Percentiles rank a stretch among this genome's conserved stretches.
Conservation (phyloP, 257 asterid species). For the Solanum dulcamara region DNA sequence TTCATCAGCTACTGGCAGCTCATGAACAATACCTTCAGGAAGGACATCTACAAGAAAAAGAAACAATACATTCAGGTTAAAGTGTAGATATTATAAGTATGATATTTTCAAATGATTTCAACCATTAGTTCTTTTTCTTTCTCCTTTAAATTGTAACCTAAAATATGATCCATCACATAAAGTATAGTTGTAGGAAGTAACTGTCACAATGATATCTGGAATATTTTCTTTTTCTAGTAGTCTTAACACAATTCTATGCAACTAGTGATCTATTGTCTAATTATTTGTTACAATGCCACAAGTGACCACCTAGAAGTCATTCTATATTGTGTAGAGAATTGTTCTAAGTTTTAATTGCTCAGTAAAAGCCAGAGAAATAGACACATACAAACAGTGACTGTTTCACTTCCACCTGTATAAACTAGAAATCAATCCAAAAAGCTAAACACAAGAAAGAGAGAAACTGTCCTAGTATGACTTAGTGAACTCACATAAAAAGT, state of each 20-base stretch:
- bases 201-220: background rate
- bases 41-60: constrained; percentile 35
- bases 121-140: background rate
- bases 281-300: background rate
- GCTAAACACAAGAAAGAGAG: background rate
- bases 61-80: background rate
- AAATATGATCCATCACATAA: background rate
- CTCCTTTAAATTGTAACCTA: background rate
- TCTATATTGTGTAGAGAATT: background rate
- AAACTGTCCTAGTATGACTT: background rate
- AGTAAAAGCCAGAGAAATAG: background rate
- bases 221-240: background rate
- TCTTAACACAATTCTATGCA: background rate
- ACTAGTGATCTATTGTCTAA: background rate
- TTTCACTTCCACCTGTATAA: background rate
- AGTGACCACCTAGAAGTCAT: background rate
- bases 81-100: background rate
- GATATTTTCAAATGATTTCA: background rate
- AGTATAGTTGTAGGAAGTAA: background rate
- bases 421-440: background rate
- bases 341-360: background rate
- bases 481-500: background rate
- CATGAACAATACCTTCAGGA: constrained; percentile 80
- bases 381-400: background rate
- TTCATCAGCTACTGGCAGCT: constrained; percentile 83